Conservation (phyloP, 495 filamentous ascomycete genomes). For the Patellaria atrata region DNA sequence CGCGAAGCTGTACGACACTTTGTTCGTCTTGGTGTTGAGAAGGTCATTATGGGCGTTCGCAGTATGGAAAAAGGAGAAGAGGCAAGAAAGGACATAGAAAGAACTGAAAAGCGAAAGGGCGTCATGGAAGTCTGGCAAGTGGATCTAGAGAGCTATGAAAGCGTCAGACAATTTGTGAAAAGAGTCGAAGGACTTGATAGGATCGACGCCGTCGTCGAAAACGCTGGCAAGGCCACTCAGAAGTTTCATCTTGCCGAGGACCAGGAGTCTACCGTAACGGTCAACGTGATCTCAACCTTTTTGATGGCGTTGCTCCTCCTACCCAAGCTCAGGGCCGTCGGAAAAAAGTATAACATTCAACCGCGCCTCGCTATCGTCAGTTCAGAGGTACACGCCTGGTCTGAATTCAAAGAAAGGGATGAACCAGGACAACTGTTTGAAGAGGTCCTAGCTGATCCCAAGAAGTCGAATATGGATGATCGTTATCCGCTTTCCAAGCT, state of each 20-base stretch:
- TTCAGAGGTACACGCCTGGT: slow-evolving; percentile 20
- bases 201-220: slow-evolving; percentile 32
- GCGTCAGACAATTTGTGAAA: slow-evolving; percentile 34
- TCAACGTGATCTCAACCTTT: slow-evolving; percentile 41
- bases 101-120: slow-evolving; percentile 26
- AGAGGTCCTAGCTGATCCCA: slow-evolving; percentile 16
- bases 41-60: slow-evolving; percentile 26
- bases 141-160: slow-evolving; percentile 39
- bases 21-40: slow-evolving; percentile 19
- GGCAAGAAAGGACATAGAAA: slow-evolving; percentile 34
- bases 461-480: slow-evolving; percentile 18
- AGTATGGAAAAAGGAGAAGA: slow-evolving; percentile 31
- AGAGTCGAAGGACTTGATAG: slow-evolving; percentile 27
- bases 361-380: slow-evolving; percentile 22
- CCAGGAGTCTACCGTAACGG: slow-evolving; percentile 35
- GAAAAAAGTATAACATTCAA: slow-evolving; percentile 13
- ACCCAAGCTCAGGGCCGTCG: slow-evolving; percentile 25
- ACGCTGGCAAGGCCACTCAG: slow-evolving; percentile 31
- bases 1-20: slow-evolving; percentile 25
- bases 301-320: slow-evolving; percentile 32
- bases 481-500: slow-evolving; percentile 26
- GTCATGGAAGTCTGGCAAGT: slow-evolving; percentile 39
- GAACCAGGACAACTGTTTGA: slow-evolving; percentile 19
- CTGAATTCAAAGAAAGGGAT: slow-evolving; percentile 19
- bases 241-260: slow-evolving; percentile 26